Base-by-base conservation (phyloP, 129 eudicot genomes). In the Chrysanthemum seticuspe region DNA sequence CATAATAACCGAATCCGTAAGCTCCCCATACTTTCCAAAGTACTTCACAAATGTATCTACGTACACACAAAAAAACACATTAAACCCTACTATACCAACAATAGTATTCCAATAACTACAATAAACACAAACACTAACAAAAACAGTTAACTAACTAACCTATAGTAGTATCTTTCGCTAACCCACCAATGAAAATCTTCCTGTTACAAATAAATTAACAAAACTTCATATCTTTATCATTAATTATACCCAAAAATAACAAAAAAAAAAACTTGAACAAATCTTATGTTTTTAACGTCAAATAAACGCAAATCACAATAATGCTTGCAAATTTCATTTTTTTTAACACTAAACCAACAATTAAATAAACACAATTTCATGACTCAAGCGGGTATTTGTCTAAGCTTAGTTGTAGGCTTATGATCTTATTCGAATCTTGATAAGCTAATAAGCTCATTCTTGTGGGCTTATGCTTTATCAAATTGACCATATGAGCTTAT, bases 1-100 rank as follows among this genome's bases (percentile, higher is more conserved):
- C 97, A 93, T 89, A 6, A 93, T 90, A 23, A 93, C 98, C 40
- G 96, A 87, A 66, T 93, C 97, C 1, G 91, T 86, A 47, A 93
- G 86, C 81, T 89, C 98, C n/a, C 98, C 98, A 82, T 93, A 90
- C 85, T 90, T 87, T 6, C 85, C 98, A 71, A 90, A 93, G 75
- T 93, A 86, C 86, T 87, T 86, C 27, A 87, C 94, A 29, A 93
- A 93, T n/a, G 83, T 72, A 48, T 87, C 98, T 90, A 16, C 34
- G 57, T 11, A 53, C 45, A 55, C 0, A 49, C 10, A 27, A 27
- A 59, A 0, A 10, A 40, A 4, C 21, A 47, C 13, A 74, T 62
- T 70, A 50, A 74, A 50, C 49, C 74, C 64, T 6, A 36, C 55
- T 14, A 62, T 10, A 73, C 29, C 47, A 48, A 27, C 49, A 62